Evolutionary conservation across 331 rosid species (phyloP), one percentile per base, ranked within the genome.

Genomic region (Stylosanthes scabra): DNA sequence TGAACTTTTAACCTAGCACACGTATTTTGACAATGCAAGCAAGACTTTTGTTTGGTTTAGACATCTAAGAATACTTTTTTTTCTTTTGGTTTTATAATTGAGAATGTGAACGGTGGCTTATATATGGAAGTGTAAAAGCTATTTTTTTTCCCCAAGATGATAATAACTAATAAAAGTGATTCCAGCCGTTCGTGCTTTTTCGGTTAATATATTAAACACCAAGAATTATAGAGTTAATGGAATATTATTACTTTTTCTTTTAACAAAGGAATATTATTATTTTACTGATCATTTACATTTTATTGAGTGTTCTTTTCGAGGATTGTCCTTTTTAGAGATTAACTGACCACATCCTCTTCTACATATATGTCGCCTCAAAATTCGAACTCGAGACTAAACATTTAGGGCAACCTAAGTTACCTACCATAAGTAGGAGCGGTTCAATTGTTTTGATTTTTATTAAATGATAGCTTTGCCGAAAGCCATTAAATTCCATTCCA

Each of bases 131-230:
- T 61, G 13, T 4, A 57, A 61, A 62, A 29, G 40, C 28, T 29
- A 52, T 3, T 13, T 31, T 58, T 58, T 44, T 27, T 20, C 25
- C 25, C 25, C 25, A 20, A 20, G 25, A 20, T 20, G 25, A 20
- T 20, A 20, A 20, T 20, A 49, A 76, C 31, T 16, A 10, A 50
- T 25, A 28, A 51, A 62, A 70, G 66, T 51, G 70, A 28, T 60
- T 15, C 39, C 28, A 42, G 27, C 58, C 28, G 57, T 3, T 2
- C 7, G 27, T 60, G 76, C 64, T 76, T 76, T 76, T 11, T 59
- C 2, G 12, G 15, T 49, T 46, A 10, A 46, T 46, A 46, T 20
- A 40, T 44, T 77, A 61, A 69, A 69, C 75, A 51, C 70, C 54
- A 69, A 69, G 81, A 51, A 77, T 49, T 34, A 34, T 34, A 16